Percentiles rank a stretch among this genome's conserved stretches.
These are phyloP conservation scores for Phanerochaete sordida DNA, from an alignment of 768 basidiomycete species.

Conservation along the genomic window DNA sequence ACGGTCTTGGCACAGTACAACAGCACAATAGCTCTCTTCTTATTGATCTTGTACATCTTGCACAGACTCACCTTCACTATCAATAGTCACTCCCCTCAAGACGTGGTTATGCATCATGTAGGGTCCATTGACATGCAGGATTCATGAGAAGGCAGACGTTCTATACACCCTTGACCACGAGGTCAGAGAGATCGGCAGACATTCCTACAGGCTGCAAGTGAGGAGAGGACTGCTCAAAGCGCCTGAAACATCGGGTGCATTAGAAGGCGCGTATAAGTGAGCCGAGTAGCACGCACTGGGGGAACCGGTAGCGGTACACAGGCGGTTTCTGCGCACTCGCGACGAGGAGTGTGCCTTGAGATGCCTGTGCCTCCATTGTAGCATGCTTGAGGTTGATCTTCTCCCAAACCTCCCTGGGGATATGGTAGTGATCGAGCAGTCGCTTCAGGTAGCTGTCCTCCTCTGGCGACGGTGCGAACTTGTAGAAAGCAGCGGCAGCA, in stretches of 20 bases:
- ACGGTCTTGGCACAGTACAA: too few relatives aligned
- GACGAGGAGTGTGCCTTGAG: slow-evolving; percentile 41
- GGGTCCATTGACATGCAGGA: neutral
- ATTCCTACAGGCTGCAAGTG: slow-evolving; percentile 58
- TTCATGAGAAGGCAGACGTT: neutral
- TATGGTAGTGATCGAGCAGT: slow-evolving; percentile 58
- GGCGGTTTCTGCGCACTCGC: slow-evolving; percentile 39
- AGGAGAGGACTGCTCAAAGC: slow-evolving; percentile 57
- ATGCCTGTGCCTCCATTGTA: slow-evolving; percentile 37
- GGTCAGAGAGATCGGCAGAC: slow-evolving; percentile 30
- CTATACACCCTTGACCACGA: slow-evolving; percentile 29
- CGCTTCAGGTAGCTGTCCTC: slow-evolving; percentile 64
- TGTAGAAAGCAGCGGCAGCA: slow-evolving; percentile 54
- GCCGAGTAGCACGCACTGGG: slow-evolving; percentile 52
- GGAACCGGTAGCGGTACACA: slow-evolving; percentile 65
- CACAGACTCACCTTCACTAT: too few relatives aligned
- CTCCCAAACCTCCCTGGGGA: slow-evolving; percentile 53
- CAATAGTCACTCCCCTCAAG: too few relatives aligned
- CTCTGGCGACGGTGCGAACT: slow-evolving; percentile 59
- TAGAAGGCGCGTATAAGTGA: neutral
- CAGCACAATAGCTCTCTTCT: too few relatives aligned
- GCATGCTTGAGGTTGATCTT: slow-evolving; percentile 56
- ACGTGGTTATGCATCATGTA: too few relatives aligned
- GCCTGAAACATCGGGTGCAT: slow-evolving; percentile 30
- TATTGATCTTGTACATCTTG: too few relatives aligned